A percentile compares a stretch with the other conserved stretches of the same genome.
Evolutionary conservation across 2,329 filamentous ascomycete species (phyloP).

Genomic region (Triangularia verruculosa): DNA sequence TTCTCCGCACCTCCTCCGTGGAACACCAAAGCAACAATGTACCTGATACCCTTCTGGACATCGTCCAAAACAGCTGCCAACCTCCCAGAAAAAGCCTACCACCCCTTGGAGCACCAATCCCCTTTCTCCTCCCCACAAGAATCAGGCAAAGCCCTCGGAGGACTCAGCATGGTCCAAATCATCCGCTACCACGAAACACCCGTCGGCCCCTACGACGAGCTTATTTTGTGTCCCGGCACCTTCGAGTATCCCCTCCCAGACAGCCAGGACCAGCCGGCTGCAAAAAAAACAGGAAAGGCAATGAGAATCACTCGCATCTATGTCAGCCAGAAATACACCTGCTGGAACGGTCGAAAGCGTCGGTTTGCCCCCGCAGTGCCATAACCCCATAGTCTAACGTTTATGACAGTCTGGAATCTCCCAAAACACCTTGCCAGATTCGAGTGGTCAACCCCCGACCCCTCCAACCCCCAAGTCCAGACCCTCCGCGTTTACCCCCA

Average conservation of each 20-base stretch:
- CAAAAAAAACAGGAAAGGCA: slow-evolving; percentile 37
- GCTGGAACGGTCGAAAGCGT: slow-evolving; percentile 53
- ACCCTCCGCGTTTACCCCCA: slow-evolving; percentile 46
- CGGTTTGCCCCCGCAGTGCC: slow-evolving; percentile 17
- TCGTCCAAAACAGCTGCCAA: slow-evolving; percentile 30
- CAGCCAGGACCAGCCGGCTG: slow-evolving; percentile 30
- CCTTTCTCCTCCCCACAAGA: slow-evolving; percentile 36
- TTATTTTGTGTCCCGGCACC: slow-evolving; percentile 46
- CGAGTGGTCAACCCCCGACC: slow-evolving; percentile 35
- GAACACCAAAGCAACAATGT: slow-evolving; percentile 45
- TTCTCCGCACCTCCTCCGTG: slow-evolving; percentile 38
- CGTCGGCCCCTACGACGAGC: slow-evolving; percentile 53
- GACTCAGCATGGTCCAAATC: slow-evolving; percentile 48
- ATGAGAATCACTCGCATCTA: slow-evolving; percentile 52
- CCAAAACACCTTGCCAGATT: slow-evolving; percentile 55
- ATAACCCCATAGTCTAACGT: background rate
- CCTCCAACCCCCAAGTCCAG: background rate
- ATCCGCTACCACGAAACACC: slow-evolving; percentile 50
- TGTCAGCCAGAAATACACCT: slow-evolving; percentile 50
- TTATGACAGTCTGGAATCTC: slow-evolving; percentile 43
- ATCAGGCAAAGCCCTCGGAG: slow-evolving; percentile 40
- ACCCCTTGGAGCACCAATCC: slow-evolving; percentile 45
- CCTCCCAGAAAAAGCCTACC: slow-evolving; percentile 41
- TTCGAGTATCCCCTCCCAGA: slow-evolving; percentile 38
- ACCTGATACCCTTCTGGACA: slow-evolving; percentile 43